Base-by-base conservation (phyloP, 2,329 filamentous ascomycete genomes). In the Ceratocystis diversiconidia region DNA sequence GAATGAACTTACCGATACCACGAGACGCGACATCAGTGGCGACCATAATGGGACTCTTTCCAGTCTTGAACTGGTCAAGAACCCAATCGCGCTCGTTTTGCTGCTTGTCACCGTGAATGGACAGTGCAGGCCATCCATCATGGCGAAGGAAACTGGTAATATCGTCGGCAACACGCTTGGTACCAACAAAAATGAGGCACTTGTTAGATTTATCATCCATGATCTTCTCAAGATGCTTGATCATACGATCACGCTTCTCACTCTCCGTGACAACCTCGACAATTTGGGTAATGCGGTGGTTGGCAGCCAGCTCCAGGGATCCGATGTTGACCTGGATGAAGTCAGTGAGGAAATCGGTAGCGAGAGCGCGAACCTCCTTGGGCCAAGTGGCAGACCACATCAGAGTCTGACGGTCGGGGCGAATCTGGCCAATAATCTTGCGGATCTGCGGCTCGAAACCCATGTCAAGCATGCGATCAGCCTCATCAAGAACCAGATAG, bases 301-400 rank as follows among this genome's bases (percentile, higher is more conserved):
- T 96, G 80, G 94, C 91, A 74, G 92, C 88, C 67, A 99, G 83
- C 71, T 97, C 94, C 83, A 96, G 85, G 68, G 94, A 97, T 74
- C 91, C 92, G 73, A 96, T 94, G 80, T 97, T 97, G 79, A 97
- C 94, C 79, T 99, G 94, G 72, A 97, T 97, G 78, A 94, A 97
- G 76, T 99, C 88, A 72, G 88, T 86, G 72, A 96, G 84, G 81
- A 94, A 96, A 75, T 96, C 92, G 63, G 86, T 80, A 65, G 92
- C 92, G 72, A 97, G 82, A 74, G 92, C 88, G 73, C 92, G 90
- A 71, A 99, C 92, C 77, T 97, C 92, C 83, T 96, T 96, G 73
- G 94, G 94, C 92, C 94, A 99, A 5, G 94, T 99, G 71, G 94
- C 94, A 68, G 94, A 99, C 90, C 92, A 99, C 91, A 99, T 96